These are phyloP conservation scores for Salvia sclarea DNA, from an alignment of 305 asterid species.

Conservation along the genomic window DNA sequence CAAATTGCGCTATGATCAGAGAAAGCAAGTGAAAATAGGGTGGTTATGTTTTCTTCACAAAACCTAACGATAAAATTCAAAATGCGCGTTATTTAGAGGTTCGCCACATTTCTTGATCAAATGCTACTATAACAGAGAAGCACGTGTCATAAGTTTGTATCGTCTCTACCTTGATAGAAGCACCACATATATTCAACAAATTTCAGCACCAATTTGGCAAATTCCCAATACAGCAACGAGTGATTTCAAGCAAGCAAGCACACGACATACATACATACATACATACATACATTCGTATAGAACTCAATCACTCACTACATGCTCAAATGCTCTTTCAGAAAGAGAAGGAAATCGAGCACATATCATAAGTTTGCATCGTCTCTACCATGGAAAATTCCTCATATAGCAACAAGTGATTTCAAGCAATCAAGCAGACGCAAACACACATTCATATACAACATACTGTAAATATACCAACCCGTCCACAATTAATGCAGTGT, in stretches of 20 bases:
- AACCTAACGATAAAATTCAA: not conserved
- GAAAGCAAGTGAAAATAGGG: too few relatives aligned
- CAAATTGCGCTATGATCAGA: not conserved
- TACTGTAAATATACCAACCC: constrained; percentile 56
- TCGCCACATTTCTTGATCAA: not conserved
- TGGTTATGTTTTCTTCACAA: not conserved
- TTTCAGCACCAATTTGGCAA: not conserved
- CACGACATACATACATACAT: not conserved
- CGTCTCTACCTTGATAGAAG: not conserved
- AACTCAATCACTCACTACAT: constrained; percentile 89
- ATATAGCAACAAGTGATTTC: not conserved
- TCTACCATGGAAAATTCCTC: constrained; percentile 10
- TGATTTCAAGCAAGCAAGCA: not conserved
- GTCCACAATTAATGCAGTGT: constrained; percentile 76
- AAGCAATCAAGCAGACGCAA: not conserved
- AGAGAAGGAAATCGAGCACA: not conserved
- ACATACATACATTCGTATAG: constrained; percentile 25
- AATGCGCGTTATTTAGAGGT: not conserved
- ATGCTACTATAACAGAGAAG: constrained; percentile 1
- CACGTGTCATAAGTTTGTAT: not conserved
- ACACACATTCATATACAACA: not conserved
- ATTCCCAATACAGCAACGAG: constrained; percentile 1
- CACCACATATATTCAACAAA: not conserved
- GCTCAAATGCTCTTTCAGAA: constrained; percentile 40
- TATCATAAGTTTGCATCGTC: not conserved